A percentile compares a stretch with the other conserved stretches of the same genome.
Evolutionary conservation across 2,329 filamentous ascomycete genomes (phyloP).

Genomic region (Pestalotiopsis sp.): DNA sequence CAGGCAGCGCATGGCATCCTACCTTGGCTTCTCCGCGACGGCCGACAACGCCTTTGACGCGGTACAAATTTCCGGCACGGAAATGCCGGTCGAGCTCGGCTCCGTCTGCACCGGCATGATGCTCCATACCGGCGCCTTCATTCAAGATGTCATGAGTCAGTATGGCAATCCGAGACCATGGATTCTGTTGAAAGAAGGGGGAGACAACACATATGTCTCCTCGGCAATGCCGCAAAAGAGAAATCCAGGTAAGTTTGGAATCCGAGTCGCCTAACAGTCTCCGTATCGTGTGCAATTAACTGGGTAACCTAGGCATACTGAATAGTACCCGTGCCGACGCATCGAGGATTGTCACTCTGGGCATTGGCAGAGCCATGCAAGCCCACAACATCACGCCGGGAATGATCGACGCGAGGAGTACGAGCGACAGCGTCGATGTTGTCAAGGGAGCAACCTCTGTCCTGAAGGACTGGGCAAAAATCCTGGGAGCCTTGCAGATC

Average conservation of each 20-base stretch:
- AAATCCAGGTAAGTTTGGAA: background rate
- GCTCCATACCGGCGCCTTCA: slow-evolving; percentile 2
- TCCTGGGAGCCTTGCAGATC: slow-evolving; percentile 4
- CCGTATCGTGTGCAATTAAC: background rate
- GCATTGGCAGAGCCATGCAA: slow-evolving; percentile 6
- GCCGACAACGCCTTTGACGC: slow-evolving; percentile 13
- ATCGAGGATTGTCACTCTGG: slow-evolving; percentile 1
- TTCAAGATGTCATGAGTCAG: slow-evolving; percentile 9
- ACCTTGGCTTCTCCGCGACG: slow-evolving; percentile 4
- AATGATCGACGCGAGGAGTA: slow-evolving; percentile 10
- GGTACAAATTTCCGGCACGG: slow-evolving; percentile 9
- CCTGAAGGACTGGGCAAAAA: slow-evolving; percentile 5
- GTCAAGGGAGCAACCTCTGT: slow-evolving; percentile 1
- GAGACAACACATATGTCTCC: slow-evolving; percentile 10
- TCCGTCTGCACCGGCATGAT: slow-evolving; percentile 5
- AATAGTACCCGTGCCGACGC: slow-evolving; percentile 12
- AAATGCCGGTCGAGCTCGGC: slow-evolving; percentile 12
- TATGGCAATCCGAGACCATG: slow-evolving; percentile 8
- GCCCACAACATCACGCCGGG: slow-evolving; percentile 13
- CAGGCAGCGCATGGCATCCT: slow-evolving; percentile 2
- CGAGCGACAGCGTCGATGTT: slow-evolving; percentile 8
- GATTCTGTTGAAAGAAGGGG: slow-evolving; percentile 9
- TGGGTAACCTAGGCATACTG: background rate
- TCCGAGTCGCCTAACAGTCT: background rate
- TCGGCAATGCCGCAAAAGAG: slow-evolving; percentile 12